These are phyloP conservation scores for Lycium barbarum DNA, from an alignment of 257 asterid genomes.

Conservation along the genomic window DNA sequence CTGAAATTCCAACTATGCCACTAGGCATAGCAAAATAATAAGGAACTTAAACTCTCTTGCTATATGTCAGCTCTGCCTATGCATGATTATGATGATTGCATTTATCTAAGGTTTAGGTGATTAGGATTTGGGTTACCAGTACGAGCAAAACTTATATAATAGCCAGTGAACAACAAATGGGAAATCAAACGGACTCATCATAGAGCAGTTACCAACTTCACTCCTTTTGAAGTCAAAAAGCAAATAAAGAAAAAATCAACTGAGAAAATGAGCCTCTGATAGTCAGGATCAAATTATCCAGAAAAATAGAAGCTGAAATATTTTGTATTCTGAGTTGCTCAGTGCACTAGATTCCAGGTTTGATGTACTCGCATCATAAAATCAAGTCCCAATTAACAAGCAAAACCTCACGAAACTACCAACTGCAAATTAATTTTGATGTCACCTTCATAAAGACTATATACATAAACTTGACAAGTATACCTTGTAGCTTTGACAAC, in stretches of 20 bases:
- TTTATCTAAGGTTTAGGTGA: not conserved
- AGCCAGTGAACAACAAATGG: not conserved
- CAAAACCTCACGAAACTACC: not conserved
- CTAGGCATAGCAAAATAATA: not conserved
- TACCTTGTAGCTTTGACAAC: slow-evolving; percentile 98
- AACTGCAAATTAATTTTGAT: not conserved
- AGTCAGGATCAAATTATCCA: not conserved
- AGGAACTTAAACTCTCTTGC: not conserved
- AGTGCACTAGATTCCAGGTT: slow-evolving; percentile 5
- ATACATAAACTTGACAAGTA: not conserved
- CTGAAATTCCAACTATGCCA: not conserved
- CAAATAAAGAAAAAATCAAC: not conserved
- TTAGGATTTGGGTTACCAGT: not conserved
- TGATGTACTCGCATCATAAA: not conserved
- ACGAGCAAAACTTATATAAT: not conserved
- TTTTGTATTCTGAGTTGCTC: slow-evolving; percentile 18
- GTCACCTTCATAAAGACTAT: not conserved
- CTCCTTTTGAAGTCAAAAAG: not conserved
- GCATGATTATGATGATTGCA: not conserved
- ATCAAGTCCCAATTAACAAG: not conserved
- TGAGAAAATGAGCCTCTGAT: not conserved
- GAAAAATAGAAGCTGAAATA: not conserved
- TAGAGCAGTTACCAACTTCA: not conserved
- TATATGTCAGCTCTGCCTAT: not conserved
- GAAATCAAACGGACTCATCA: not conserved